Conservation (phyloP, 768 basidiomycete species). For the Suillus ampliporus region DNA sequence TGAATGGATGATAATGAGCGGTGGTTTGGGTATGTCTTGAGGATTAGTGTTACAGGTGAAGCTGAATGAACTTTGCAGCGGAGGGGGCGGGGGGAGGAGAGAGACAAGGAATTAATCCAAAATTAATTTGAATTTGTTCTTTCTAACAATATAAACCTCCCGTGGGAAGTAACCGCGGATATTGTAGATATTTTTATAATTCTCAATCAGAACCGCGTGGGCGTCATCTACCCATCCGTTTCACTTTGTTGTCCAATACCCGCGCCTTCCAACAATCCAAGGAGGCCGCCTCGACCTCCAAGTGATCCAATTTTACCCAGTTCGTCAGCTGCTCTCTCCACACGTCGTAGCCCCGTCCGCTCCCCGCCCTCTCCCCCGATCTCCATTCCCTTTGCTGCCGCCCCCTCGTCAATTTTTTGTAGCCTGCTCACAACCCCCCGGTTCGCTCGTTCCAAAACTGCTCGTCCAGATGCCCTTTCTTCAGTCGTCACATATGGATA, state of each 20-base stretch:
- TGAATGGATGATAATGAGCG: slow-evolving; percentile 28
- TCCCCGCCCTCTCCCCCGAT: slow-evolving; percentile 50
- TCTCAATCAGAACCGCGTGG: no score
- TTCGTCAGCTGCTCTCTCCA: slow-evolving; percentile 52
- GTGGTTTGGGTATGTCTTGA: background rate
- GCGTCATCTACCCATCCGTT: no score
- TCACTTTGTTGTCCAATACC: slow-evolving; percentile 25
- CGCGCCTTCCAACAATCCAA: slow-evolving; percentile 54
- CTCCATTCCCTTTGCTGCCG: slow-evolving; percentile 45
- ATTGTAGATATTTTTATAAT: no score
- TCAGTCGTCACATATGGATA: slow-evolving; percentile 14
- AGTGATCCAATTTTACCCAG: slow-evolving; percentile 23
- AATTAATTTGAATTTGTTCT: background rate
- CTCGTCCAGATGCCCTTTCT: slow-evolving; percentile 21
- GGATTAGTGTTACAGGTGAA: slow-evolving; percentile 15
- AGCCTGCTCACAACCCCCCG: slow-evolving; percentile 57
- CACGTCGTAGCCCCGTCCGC: slow-evolving; percentile 49
- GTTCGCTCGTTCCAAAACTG: slow-evolving; percentile 52
- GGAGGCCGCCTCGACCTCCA: slow-evolving; percentile 43
- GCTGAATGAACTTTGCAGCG: background rate
- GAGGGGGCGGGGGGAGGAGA: background rate
- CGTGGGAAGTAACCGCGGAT: slow-evolving; percentile 8
- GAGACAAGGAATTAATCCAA: background rate
- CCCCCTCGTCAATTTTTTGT: slow-evolving; percentile 53
- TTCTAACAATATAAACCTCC: slow-evolving; percentile 2